These are phyloP conservation scores for Ochromonas danica DNA, from an alignment of 108 stramenopile genomes.

Conservation along the genomic window DNA sequence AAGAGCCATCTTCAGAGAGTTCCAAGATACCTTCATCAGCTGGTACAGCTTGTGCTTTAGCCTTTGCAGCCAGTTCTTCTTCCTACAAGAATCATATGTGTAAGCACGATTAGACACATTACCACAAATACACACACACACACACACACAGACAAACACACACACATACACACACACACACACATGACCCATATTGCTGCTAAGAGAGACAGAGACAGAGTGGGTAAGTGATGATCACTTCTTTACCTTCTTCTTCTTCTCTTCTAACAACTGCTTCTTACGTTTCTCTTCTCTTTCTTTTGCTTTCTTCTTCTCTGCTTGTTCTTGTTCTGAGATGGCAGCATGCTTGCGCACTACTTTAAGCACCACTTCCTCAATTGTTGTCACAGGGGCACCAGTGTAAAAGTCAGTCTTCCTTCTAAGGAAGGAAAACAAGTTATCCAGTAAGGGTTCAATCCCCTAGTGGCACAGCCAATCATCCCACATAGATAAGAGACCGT, in stretches of 20 bases:
- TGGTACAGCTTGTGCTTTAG: not conserved
- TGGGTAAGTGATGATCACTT: too few species aligned
- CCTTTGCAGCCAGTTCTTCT: conserved; percentile 23
- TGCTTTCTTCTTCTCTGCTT: conserved; percentile 46
- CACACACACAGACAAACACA: too few species aligned
- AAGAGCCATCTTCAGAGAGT: conserved; percentile 21
- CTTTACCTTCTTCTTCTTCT: conserved; percentile 41
- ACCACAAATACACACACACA: too few species aligned
- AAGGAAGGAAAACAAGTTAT: conserved; percentile 90
- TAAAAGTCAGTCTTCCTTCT: conserved; percentile 99
- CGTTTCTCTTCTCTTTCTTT: conserved; percentile 42
- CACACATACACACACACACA: too few species aligned
- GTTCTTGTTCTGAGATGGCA: conserved; percentile 59
- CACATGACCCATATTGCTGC: too few species aligned
- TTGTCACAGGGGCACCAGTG: conserved; percentile 59
- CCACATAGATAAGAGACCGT: too few species aligned
- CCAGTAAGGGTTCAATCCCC: conserved; percentile 96
- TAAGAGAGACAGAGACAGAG: too few species aligned
- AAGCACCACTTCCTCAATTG: conserved; percentile 56
- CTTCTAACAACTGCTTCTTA: conserved; percentile 37
- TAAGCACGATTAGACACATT: too few species aligned
- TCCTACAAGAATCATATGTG: conserved; percentile 3
- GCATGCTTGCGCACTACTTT: conserved; percentile 78
- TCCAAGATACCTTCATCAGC: conserved; percentile 32
- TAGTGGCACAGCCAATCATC: too few species aligned